Base-by-base conservation (phyloP, 2,329 filamentous ascomycete species). In the Aspergillus novoparasiticus region DNA sequence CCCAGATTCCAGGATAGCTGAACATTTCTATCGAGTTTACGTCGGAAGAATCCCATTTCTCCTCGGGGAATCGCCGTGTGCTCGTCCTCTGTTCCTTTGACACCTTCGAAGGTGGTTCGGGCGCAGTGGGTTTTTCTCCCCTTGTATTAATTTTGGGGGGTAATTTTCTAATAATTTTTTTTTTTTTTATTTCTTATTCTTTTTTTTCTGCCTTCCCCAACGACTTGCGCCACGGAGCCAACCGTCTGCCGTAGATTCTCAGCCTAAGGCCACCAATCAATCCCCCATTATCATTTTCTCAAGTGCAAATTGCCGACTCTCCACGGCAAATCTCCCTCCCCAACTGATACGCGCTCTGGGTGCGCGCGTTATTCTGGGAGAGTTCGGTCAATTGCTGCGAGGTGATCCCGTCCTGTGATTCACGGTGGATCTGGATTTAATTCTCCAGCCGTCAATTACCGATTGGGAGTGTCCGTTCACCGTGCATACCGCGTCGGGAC, bases 101-200 rank as follows among this genome's bases (percentile, higher is more conserved):
- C 46, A 50, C 28, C 28, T 6, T 51, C 48, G 28, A 19, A 51
- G 48, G 19, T 30, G 19, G 48, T 32, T 50, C 48, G 48, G 48
- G 26, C 48, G 48, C 48, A 51, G 48, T 51, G 48, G 48, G 48
- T 51, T 51, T 50, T 51, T 51, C 28, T n/a, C 28, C 45, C 45
- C 45, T 48, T 23, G 12, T 48, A 48, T 48, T 48, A 48, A 28
- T 48, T 46, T 48, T 21, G 45, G 45, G 45, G 45, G n/a, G 10
- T 12, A 48, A 21, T 45, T 45, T 45, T 45, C 43, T 23, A 21
- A 21, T 45, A 11, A 12, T 54, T 59, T 53, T 45, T 57, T 57
- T 61, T 26, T 58, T 54, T 41, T 59, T 54, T 43, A 39, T 48
- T 53, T 62, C 46, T 32, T 55, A 39, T 64, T 59, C 43, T 51